These are phyloP conservation scores for Penium margaritaceum DNA, from an alignment of 139 green algal genomes.

Conservation along the genomic window DNA sequence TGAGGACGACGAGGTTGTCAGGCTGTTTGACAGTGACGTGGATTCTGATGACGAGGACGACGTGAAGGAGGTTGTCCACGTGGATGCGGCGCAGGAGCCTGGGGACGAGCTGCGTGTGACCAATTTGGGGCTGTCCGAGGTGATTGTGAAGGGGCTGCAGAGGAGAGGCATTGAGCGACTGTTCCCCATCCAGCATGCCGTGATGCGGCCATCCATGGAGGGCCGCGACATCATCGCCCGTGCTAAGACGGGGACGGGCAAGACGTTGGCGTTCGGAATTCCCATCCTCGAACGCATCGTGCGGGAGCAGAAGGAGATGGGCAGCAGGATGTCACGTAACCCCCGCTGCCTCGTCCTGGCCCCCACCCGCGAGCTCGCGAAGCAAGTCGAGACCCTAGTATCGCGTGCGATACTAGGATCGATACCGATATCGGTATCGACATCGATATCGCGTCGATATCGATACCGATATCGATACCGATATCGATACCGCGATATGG, in stretches of 20 bases:
- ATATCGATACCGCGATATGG: too few species aligned
- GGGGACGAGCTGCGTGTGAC: slow-evolving; percentile 20
- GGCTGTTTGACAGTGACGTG: too few species aligned
- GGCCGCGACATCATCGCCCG: slow-evolving; percentile 85
- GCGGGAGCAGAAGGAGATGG: slow-evolving; percentile 21
- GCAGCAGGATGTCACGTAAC: slow-evolving; percentile 36
- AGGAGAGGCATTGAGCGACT: slow-evolving; percentile 27
- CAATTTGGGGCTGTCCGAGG: slow-evolving; percentile 21
- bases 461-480: too few species aligned
- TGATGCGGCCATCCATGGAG: slow-evolving; percentile 65
- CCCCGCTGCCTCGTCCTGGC: slow-evolving; percentile 82
- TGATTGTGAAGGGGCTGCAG: slow-evolving; percentile 24
- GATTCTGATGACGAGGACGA: slow-evolving; percentile 1
- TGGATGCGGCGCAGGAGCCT: slow-evolving; percentile 4
- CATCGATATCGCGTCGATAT: too few species aligned
- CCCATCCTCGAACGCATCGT: slow-evolving; percentile 77
- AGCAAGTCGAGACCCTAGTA: slow-evolving; percentile 96
- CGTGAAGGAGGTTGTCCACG: not conserved
- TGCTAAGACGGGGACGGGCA: slow-evolving; percentile 89
- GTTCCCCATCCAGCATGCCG: slow-evolving; percentile 51
- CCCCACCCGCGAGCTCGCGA: slow-evolving; percentile 94
- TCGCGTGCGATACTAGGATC: too few species aligned
- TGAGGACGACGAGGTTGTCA: too few species aligned
- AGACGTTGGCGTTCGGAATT: slow-evolving; percentile 95
- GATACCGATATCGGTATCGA: too few species aligned